Conservation (phyloP, 352 stramenopile species). For the Globisporangium acanthophoron region DNA sequence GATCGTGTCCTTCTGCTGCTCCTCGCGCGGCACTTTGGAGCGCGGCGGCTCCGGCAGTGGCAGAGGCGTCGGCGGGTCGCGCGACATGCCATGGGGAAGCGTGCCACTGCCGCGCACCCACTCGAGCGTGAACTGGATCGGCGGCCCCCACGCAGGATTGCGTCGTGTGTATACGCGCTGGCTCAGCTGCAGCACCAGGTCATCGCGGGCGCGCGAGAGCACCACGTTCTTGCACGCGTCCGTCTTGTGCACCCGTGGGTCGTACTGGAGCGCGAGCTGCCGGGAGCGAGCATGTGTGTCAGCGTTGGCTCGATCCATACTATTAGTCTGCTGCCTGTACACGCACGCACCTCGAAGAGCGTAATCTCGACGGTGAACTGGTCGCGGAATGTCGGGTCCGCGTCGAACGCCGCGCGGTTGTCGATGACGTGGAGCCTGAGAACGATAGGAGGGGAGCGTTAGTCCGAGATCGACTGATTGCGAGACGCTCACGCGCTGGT, state of each 20-base stretch:
- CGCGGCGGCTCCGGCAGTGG: not conserved
- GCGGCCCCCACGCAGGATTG: slow-evolving; percentile 7
- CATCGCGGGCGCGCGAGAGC: slow-evolving; percentile 5
- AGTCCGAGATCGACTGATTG: too few species aligned
- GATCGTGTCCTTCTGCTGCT: slow-evolving; percentile 7
- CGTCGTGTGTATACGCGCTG: slow-evolving; percentile 10
- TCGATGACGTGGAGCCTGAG: slow-evolving; percentile 3
- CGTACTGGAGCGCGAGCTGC: slow-evolving; percentile 7
- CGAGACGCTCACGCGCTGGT: not conserved
- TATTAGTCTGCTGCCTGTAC: too few species aligned
- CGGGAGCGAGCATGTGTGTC: not conserved
- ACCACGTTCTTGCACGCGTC: slow-evolving; percentile 10
- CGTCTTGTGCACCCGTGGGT: slow-evolving; percentile 10
- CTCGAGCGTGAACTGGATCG: slow-evolving; percentile 7
- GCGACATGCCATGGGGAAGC: slow-evolving; percentile 1
- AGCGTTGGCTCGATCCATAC: not conserved
- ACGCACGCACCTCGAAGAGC: slow-evolving; percentile 6
- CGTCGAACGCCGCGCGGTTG: slow-evolving; percentile 6
- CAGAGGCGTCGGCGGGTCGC: slow-evolving; percentile 2
- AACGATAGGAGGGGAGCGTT: too few species aligned
- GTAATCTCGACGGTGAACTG: slow-evolving; percentile 11
- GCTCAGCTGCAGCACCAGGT: slow-evolving; percentile 8
- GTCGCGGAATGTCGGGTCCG: slow-evolving; percentile 3
- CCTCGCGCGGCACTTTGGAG: not conserved
- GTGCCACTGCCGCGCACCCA: slow-evolving; percentile 5